These are phyloP conservation scores for Leccinum imitatum DNA, from an alignment of 768 basidiomycete genomes.

Conservation along the genomic window DNA sequence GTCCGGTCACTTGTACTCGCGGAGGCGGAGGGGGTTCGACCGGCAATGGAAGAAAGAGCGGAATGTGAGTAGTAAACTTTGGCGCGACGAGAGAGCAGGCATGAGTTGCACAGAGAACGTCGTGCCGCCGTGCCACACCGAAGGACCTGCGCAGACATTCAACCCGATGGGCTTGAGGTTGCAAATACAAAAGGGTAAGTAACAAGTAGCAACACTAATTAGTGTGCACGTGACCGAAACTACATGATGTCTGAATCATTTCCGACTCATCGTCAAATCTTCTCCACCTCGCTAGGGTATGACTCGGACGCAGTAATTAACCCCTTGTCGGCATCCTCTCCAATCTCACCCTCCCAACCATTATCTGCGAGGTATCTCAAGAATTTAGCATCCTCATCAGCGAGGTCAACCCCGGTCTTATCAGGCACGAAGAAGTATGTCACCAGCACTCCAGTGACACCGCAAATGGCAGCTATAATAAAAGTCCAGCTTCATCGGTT, in stretches of 20 bases:
- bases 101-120: slow-evolving; percentile 20
- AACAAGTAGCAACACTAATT: neutral
- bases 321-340: slow-evolving; percentile 47
- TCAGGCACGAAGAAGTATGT: slow-evolving; percentile 70
- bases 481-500: slow-evolving; percentile 53
- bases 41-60: slow-evolving; percentile 14
- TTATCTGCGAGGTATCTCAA: slow-evolving; percentile 57
- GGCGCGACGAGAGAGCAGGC: slow-evolving; percentile 13
- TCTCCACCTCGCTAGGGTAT: slow-evolving; percentile 11
- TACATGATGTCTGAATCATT: too few species aligned
- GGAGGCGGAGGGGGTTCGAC: slow-evolving; percentile 7
- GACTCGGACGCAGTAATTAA: slow-evolving; percentile 19
- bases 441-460: slow-evolving; percentile 58
- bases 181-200: neutral
- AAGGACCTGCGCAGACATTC: slow-evolving; percentile 26
- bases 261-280: neutral
- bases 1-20: neutral
- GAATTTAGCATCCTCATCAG: slow-evolving; percentile 64
- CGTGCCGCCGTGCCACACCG: slow-evolving; percentile 11
- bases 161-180: neutral
- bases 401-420: slow-evolving; percentile 65
- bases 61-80: slow-evolving; percentile 29
- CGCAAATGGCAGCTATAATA: slow-evolving; percentile 68
- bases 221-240: slow-evolving; percentile 19
- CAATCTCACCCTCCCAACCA: slow-evolving; percentile 65